Evolutionary conservation across 2,329 filamentous ascomycete genomes (phyloP), one percentile per base, ranked within the genome.

Genomic region (Chaetomium strumarium): DNA sequence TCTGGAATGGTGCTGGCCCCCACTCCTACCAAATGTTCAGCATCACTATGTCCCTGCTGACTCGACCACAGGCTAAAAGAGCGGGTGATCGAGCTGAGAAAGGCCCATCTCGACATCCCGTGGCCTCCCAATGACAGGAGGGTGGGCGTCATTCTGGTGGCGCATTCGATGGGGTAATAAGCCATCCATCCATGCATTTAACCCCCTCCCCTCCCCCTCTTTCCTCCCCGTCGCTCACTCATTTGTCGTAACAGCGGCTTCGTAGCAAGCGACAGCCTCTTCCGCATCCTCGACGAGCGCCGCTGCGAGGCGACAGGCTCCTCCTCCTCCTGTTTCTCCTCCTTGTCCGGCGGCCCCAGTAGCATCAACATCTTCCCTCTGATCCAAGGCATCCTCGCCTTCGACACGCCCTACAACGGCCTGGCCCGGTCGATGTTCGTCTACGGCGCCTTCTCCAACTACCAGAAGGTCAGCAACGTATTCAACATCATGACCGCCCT

Each of bases 351-450:
- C n/a, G n/a, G n/a, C n/a, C n/a, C n/a, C n/a, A n/a, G n/a, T n/a
- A n/a, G n/a, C n/a, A n/a, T n/a, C n/a, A n/a, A n/a, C 12, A 81
- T 90, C 67, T 95, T 95, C 67, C 90, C 90, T 0, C 80, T 88
- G 49, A 85, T 95, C 54, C 85, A 89, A 63, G 90, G 86, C 46
- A 76, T 95, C 14, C 75, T 95, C 33, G 82, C 88, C 7, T 93
- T 93, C 62, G 90, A 95, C 68, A 95, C 90, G 0, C 90, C 90
- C 0, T 95, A 85, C 68, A 83, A 89, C 52, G 84, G 85, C 7
- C 75, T 81, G 14, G 75, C 78, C 2, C 69, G 78, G 12, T 77
- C 75, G 45, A 79, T 81, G 77, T 81, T 81, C 55, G 78, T 80
- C 41, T 81, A 81, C 56, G 78, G 78, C 41, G 78, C 78, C 31